phyloP scores from a whole-genome alignment of 257 asterid genomes.

The Plantago ovata region DNA sequence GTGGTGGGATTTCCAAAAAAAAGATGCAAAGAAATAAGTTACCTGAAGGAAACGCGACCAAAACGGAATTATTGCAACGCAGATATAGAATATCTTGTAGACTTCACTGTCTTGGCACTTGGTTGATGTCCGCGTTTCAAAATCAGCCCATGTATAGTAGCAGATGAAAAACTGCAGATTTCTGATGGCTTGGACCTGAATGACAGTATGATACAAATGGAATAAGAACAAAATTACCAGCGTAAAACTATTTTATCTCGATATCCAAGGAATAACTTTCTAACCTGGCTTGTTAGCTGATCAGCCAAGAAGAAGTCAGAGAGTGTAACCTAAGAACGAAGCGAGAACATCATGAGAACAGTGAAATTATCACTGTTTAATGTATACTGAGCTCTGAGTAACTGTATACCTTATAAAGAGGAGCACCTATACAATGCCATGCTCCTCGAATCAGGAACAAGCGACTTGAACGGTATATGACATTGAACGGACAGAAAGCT shows the following conservation, averaged over 20 bases:
- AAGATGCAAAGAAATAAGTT: neutral
- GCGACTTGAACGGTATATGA: conserved; percentile 74
- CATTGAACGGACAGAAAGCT: conserved; percentile 63
- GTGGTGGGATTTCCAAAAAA: no score
- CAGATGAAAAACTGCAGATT: conserved; percentile 57
- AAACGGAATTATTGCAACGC: conserved; percentile 60
- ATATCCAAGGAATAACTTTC: conserved; percentile 1
- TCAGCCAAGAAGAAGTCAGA: conserved; percentile 90
- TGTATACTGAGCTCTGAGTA: neutral
- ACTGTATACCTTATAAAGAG: conserved; percentile 74
- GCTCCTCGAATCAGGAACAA: conserved; percentile 47
- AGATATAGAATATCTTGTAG: conserved; percentile 35
- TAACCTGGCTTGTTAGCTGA: conserved; percentile 94
- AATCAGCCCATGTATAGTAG: conserved; percentile 72
- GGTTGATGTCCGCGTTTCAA: conserved; percentile 37
- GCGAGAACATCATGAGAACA: conserved; percentile 4
- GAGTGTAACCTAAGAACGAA: conserved; percentile 51
- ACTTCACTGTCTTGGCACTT: conserved; percentile 20
- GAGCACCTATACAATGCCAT: conserved; percentile 78
- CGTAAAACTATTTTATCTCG: no score
- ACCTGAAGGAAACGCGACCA: conserved; percentile 75
- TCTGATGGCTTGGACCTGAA: conserved; percentile 78
- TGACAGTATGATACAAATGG: neutral
- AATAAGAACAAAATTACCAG: no score
- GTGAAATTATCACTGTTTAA: conserved; percentile 2